Percentiles rank a stretch among this genome's conserved stretches.
These are phyloP conservation scores for Dryas integrifolia DNA, from an alignment of 331 rosid genomes.

Conservation along the genomic window DNA sequence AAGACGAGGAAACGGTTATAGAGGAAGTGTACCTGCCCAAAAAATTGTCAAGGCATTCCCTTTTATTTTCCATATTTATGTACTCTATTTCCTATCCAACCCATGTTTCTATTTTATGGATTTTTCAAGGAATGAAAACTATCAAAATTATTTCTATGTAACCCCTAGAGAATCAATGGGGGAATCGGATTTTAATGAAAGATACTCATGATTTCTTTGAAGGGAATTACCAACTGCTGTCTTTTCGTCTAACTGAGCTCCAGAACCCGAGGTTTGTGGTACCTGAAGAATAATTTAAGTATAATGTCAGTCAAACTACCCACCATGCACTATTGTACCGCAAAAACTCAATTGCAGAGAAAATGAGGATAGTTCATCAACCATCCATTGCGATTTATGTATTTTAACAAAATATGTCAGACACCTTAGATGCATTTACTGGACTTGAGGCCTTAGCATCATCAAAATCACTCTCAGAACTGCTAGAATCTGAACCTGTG, in stretches of 20 bases:
- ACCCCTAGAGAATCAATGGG: neutral
- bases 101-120: neutral
- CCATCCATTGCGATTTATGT: conserved; percentile 10
- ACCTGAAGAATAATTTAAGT: conserved; percentile 45
- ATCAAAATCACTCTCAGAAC: conserved; percentile 58
- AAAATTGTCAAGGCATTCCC: neutral
- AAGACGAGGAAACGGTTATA: too few relatives aligned
- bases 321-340: neutral
- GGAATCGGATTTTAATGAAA: neutral
- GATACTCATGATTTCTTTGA: conserved; percentile 70
- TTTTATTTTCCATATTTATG: neutral
- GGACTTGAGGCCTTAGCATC: conserved; percentile 45
- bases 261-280: conserved; percentile 47
- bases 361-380: neutral
- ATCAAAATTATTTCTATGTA: neutral
- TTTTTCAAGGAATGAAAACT: neutral
- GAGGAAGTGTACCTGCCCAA: neutral
- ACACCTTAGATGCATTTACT: conserved; percentile 42
- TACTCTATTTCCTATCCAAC: neutral
- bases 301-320: conserved; percentile 1
- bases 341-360: neutral
- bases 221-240: conserved; percentile 38
- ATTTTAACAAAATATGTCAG: neutral
- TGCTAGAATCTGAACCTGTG: conserved; percentile 57
- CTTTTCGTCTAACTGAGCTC: conserved; percentile 45